Evolutionary conservation across 352 stramenopile species (phyloP).

Genomic region (Globisporangium solare): DNA sequence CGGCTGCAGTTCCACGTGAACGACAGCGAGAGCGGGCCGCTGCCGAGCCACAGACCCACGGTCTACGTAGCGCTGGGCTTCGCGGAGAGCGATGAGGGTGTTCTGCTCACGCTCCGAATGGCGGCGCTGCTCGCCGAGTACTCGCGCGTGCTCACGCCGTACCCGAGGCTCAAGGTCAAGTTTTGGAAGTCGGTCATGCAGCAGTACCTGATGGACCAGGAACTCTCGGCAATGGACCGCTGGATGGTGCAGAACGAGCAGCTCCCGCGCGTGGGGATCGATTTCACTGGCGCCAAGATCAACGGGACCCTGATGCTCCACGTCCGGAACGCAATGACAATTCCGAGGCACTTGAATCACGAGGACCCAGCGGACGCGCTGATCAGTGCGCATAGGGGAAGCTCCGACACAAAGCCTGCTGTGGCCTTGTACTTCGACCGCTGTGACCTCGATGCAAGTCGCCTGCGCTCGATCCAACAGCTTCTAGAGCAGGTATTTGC

Average conservation of each 20-base stretch:
- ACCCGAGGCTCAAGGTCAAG: not conserved
- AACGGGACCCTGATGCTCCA: not conserved
- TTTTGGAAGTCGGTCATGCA: not conserved
- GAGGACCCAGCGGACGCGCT: not conserved
- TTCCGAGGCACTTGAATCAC: not conserved
- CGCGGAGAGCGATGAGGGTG: not conserved
- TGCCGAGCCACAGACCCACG: not conserved
- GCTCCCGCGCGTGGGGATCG: not conserved
- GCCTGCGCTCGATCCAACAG: not conserved
- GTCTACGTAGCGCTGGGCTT: not conserved
- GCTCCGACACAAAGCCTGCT: not conserved
- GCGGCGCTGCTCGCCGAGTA: not conserved
- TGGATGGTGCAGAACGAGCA: not conserved
- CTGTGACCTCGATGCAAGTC: not conserved
- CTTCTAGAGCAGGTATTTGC: constrained; percentile 2
- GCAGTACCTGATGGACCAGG: not conserved
- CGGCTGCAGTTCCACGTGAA: not conserved
- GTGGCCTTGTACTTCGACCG: not conserved
- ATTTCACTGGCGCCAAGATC: not conserved
- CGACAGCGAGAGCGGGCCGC: not conserved
- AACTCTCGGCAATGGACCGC: not conserved
- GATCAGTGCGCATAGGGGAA: not conserved
- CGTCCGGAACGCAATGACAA: not conserved
- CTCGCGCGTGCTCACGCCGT: not conserved
- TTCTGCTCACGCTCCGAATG: not conserved